phyloP scores from a whole-genome alignment of 179 eudicot species.

The Spinacia oleracea region DNA sequence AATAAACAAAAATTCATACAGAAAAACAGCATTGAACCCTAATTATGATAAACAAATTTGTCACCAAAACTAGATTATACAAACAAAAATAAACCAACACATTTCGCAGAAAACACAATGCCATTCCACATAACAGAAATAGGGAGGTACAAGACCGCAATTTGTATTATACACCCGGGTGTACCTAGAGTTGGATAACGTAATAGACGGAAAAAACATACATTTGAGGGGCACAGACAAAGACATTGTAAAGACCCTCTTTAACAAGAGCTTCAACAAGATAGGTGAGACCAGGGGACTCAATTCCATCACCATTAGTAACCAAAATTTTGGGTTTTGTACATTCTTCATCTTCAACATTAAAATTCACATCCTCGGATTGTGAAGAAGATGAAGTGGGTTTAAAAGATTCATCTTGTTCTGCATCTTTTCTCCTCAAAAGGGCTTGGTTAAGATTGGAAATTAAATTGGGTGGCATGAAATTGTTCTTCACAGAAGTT shows the following conservation, averaged over 20 bases:
- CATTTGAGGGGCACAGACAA: slow-evolving; percentile 80
- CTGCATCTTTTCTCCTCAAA: slow-evolving; percentile 37
- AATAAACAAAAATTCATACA: not conserved
- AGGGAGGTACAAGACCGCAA: not conserved
- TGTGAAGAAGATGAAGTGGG: slow-evolving; percentile 35
- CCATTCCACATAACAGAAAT: not conserved
- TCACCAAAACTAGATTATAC: not conserved
- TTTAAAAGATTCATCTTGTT: slow-evolving; percentile 34
- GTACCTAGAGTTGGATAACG: not conserved
- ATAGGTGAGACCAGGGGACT: slow-evolving; percentile 53
- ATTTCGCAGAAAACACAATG: not conserved
- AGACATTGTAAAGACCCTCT: slow-evolving; percentile 59
- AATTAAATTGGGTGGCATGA: slow-evolving; percentile 56
- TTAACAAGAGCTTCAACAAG: slow-evolving; percentile 65
- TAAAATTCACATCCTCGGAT: slow-evolving; percentile 13
- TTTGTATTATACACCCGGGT: not conserved
- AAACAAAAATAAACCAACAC: not conserved
- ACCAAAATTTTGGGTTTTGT: slow-evolving; percentile 64
- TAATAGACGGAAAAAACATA: slow-evolving; percentile 19
- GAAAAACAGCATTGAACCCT: not conserved
- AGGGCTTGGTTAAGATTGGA: slow-evolving; percentile 57
- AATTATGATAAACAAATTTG: not conserved
- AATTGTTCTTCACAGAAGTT: slow-evolving; percentile 41
- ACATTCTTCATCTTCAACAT: slow-evolving; percentile 32
- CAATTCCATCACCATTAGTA: slow-evolving; percentile 77